Percentiles rank a stretch among this genome's conserved stretches.
Evolutionary conservation across 371 early-diverging fungal species (phyloP).

Genomic region (Amoeboaphelidium protococcarum): DNA sequence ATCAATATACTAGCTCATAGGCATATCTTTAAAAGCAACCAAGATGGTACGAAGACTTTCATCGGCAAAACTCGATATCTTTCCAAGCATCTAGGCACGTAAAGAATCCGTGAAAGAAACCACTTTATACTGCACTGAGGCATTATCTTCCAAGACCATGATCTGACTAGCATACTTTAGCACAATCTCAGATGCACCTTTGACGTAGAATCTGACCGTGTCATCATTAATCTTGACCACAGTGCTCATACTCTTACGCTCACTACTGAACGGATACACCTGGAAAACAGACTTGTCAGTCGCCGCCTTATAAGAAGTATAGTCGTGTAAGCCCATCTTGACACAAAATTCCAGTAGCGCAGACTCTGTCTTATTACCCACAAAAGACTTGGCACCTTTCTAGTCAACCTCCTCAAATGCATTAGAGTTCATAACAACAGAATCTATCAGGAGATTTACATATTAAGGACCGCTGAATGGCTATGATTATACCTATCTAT

Average conservation of each 20-base stretch:
- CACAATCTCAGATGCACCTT: constrained; percentile 68
- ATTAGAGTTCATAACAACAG: constrained; percentile 55
- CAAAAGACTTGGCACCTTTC: constrained; percentile 24
- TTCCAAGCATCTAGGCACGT: constrained; percentile 16
- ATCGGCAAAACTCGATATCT: constrained; percentile 46
- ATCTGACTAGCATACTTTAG: constrained; percentile 22
- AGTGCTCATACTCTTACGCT: constrained; percentile 52
- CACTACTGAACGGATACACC: constrained; percentile 38
- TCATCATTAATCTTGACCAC: constrained; percentile 5
- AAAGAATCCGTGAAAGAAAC: constrained; percentile 26
- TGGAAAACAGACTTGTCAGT: not conserved
- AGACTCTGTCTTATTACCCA: constrained; percentile 67
- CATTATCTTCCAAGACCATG: not conserved
- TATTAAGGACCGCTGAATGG: not conserved
- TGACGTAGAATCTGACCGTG: constrained; percentile 30
- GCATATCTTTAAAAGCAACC: constrained; percentile 41
- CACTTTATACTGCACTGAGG: not conserved
- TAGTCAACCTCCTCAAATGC: constrained; percentile 37
- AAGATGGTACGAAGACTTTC: constrained; percentile 68
- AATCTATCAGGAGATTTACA: constrained; percentile 20
- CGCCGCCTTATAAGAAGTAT: not conserved
- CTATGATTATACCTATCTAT: not conserved
- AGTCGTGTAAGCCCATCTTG: not conserved
- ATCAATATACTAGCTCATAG: constrained; percentile 18
- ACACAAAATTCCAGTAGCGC: constrained; percentile 27